Conservation (phyloP, 106 monocot genomes). For the Phalaenopsis equestris region DNA sequence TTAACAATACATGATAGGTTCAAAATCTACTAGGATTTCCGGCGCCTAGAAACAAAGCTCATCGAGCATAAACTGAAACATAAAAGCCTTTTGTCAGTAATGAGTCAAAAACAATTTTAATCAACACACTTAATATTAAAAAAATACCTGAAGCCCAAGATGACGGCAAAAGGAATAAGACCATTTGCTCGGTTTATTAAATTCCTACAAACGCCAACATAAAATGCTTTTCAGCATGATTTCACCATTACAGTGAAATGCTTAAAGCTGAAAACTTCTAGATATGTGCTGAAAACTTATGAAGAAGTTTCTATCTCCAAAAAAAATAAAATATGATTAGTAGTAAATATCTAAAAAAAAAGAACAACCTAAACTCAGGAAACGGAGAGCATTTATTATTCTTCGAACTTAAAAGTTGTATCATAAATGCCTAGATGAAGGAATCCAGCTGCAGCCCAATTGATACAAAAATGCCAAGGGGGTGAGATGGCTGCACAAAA, state of each 20-base stretch:
- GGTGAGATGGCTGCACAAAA: not conserved
- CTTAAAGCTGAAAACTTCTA: not conserved
- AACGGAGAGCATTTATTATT: not conserved
- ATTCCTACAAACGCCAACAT: not conserved
- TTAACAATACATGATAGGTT: not conserved
- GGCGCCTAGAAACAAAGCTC: not conserved
- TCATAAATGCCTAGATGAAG: not conserved
- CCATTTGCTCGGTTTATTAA: not conserved
- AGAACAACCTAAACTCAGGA: not conserved
- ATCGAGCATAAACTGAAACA: not conserved
- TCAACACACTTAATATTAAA: not conserved
- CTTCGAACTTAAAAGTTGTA: not conserved
- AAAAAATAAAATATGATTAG: not conserved
- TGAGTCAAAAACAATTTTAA: not conserved
- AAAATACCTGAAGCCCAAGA: conserved; percentile 9
- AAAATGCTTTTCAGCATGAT: conserved; percentile 5
- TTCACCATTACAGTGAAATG: conserved; percentile 10
- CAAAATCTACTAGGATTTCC: not conserved
- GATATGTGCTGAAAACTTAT: not conserved
- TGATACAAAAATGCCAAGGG: not conserved
- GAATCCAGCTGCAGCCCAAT: conserved; percentile 4
- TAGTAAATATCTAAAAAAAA: not conserved
- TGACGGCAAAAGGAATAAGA: not conserved
- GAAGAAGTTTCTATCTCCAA: not conserved
- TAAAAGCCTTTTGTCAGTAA: not conserved